Base-by-base conservation (phyloP, 805 yeast genomes). In the Candida pseudofarinosa region DNA sequence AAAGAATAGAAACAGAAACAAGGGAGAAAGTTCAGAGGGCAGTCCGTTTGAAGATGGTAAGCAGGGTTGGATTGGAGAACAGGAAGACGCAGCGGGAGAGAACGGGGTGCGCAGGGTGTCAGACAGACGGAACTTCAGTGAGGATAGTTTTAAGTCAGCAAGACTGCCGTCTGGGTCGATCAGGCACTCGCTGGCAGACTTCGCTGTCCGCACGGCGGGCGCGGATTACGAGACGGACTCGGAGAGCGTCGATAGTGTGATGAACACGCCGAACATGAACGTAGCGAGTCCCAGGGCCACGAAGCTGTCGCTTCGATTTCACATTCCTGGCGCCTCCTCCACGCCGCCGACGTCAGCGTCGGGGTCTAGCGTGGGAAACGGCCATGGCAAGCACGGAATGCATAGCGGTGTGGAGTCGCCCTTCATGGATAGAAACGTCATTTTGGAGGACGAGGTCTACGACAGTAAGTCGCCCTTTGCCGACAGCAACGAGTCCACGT, bases 301-400 rank as follows among this genome's bases (percentile, higher is more conserved):
- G n/a, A 60, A 53, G 39, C 56, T 60, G 1, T 52, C 62, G 3
- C 53, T 67, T 5, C 54, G 69, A 19, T 67, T 67, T 47, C 50
- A 63, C 35, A 45, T 65, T 10, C 68, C 70, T 5, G 43, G 46
- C 4, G 47, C 50, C n/a, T 37, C 54, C 14, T 44, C 49, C 7
- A 43, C 48, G 18, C 47, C 41, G 12, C 43, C 48, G 26, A 28
- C 51, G 38, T n/a, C 49, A 3, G 16, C 38, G 7, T 23, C 38
- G 13, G 8, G 37, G 19, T 33, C 47, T n/a, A 33, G 23, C 30
- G 35, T 39, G n/a, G 20, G 34, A n/a, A 31, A 39, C 16, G 7
- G 34, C 40, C 35, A 32, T 30, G 37, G 36, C 39, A 43, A 40
- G 37, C 37, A 6, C 16, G 33, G 12, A 15, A 13, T 31, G 26